Evolutionary conservation across 1,139 yeast species (phyloP), one percentile per base, ranked within the genome.

Genomic region (Saccharomycopsis crataegensis): DNA sequence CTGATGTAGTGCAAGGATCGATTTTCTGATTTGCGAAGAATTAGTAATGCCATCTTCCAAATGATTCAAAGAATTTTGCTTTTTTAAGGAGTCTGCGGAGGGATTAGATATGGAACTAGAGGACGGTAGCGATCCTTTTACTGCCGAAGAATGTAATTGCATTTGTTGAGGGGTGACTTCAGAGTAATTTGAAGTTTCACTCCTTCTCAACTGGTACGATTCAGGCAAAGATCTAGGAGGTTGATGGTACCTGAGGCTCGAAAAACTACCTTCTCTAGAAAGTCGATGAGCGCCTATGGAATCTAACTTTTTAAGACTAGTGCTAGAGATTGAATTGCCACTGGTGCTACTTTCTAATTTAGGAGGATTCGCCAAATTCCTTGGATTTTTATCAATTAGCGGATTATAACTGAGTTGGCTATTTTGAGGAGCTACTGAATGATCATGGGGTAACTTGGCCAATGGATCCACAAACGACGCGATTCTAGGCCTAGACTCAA

Each of bases 401-500:
- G n/a, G 41, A 37, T 12, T 12, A 37, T 37, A 37, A 37, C 4
- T n/a, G 16, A 37, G 16, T 14, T 14, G 16, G 16, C 14, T 12
- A 37, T 37, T 37, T 37, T 14, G 16, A 37, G 41, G n/a, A 37
- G 41, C 41, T 37, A 14, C 41, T 37, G 41, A 37, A n/a, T 12
- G 2, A n/a, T 37, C 41, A 37, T 37, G 51, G 11, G 54, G 50
- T 16, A 51, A n/a, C 14, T 22, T 43, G 12, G 56, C 48, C 46
- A 53, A 49, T 6, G 55, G 53, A 48, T 52, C 53, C 11, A 52
- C 41, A 40, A 52, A 28, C 28, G 55, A 51, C 7, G 51, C 53
- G 16, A 31, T 31, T 40, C 55, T 47, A n/a, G 48, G 53, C 40
- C 52, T 48, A 36, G 51, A 48, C 14, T 37, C 31, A 8, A 48